These are phyloP conservation scores for Pontederia paniculata DNA, from an alignment of 176 grass and related monocot genomes.

Conservation along the genomic window DNA sequence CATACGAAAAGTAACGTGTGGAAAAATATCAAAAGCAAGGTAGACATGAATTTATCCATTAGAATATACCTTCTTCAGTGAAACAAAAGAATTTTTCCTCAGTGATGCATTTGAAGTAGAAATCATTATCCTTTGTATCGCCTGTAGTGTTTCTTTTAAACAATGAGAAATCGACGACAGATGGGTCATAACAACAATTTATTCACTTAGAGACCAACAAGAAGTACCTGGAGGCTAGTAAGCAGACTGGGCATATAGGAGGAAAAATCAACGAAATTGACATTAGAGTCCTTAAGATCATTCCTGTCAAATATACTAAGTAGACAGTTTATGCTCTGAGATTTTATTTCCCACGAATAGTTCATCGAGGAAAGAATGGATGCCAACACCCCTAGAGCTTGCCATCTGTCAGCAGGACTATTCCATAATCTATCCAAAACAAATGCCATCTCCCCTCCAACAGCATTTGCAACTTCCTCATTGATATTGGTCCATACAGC, in stretches of 20 bases:
- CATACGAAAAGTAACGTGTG: neutral
- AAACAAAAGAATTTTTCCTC: constrained; percentile 63
- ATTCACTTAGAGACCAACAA: neutral
- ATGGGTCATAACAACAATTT: neutral
- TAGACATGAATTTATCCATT: neutral
- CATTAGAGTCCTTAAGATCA: constrained; percentile 25
- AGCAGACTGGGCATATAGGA: constrained; percentile 33
- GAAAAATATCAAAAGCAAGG: neutral
- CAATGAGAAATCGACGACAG: constrained; percentile 7
- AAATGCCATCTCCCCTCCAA: constrained; percentile 32
- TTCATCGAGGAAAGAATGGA: constrained; percentile 42
- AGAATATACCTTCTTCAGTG: constrained; percentile 48
- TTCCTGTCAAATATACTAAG: constrained; percentile 37
- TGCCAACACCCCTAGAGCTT: constrained; percentile 59
- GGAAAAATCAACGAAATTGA: constrained; percentile 32
- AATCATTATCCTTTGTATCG: constrained; percentile 76
- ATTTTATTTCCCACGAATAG: constrained; percentile 78
- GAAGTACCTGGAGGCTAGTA: constrained; percentile 55
- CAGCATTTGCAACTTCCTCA: constrained; percentile 43
- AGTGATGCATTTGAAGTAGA: constrained; percentile 38
- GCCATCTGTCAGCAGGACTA: constrained; percentile 39
- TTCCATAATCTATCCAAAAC: constrained; percentile 40
- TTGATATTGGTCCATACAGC: constrained; percentile 49
- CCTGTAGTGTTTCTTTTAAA: constrained; percentile 32
- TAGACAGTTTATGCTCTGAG: constrained; percentile 48